These are phyloP conservation scores for Pichia pseudocactophila DNA, from an alignment of 805 yeast genomes.

Conservation along the genomic window DNA sequence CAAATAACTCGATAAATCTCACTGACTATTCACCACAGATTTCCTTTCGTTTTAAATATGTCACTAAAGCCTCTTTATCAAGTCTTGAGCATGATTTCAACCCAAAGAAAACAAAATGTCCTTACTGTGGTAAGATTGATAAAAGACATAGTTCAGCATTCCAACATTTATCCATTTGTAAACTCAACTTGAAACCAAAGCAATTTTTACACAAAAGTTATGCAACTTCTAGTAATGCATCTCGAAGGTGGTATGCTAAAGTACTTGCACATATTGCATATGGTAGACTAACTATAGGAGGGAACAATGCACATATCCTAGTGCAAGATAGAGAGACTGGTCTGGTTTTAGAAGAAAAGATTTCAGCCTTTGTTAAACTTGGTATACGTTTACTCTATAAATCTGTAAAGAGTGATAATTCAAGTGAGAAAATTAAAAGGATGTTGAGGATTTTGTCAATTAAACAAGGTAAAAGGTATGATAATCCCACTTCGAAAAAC, in stretches of 20 bases:
- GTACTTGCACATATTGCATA: conserved; percentile 75
- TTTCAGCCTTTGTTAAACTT: conserved; percentile 77
- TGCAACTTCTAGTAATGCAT: conserved; percentile 74
- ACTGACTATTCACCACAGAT: conserved; percentile 7
- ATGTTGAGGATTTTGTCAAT: conserved; percentile 57
- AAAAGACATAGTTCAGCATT: conserved; percentile 53
- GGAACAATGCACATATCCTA: conserved; percentile 85
- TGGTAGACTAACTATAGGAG: conserved; percentile 80
- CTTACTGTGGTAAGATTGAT: conserved; percentile 61
- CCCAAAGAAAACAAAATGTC: conserved; percentile 55
- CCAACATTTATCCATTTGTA: conserved; percentile 84
- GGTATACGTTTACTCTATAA: conserved; percentile 81
- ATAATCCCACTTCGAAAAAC: conserved; percentile 51
- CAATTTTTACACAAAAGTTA: conserved; percentile 42
- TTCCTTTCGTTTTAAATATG: conserved; percentile 12
- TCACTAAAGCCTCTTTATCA: conserved; percentile 4
- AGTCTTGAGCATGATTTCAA: conserved; percentile 6
- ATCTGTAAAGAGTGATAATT: conserved; percentile 46
- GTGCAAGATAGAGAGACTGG: conserved; percentile 92
- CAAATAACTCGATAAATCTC: conserved; percentile 3
- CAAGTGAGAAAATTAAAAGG: conserved; percentile 42
- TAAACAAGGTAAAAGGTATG: conserved; percentile 82
- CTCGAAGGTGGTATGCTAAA: conserved; percentile 83
- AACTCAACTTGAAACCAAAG: conserved; percentile 29
- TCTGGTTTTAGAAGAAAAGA: conserved; percentile 82